phyloP scores from a whole-genome alignment of 202 grass and related monocot genomes.

The Setaria italica region DNA sequence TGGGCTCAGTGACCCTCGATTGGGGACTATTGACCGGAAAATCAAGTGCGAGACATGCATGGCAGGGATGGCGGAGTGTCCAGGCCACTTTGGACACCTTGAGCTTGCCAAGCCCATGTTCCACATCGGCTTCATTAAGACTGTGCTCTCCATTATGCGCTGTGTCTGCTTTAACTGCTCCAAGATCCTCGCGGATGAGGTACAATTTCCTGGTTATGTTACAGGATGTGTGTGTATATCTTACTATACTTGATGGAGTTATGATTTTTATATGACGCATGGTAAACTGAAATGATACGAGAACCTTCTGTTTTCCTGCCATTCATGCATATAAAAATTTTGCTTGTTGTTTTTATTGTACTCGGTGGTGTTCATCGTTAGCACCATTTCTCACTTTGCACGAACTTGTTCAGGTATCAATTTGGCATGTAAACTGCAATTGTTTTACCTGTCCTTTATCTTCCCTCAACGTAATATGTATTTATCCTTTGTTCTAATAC shows the following conservation, averaged over 20 bases:
- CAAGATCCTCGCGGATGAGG: conserved; percentile 96
- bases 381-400: neutral
- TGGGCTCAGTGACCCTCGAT: conserved; percentile 84
- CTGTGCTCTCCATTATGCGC: conserved; percentile 87
- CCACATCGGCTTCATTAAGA: conserved; percentile 88
- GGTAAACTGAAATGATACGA: neutral
- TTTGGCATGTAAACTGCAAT: neutral
- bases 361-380: conserved; percentile 1
- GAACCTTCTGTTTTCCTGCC: neutral
- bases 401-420: neutral
- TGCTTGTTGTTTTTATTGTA: neutral
- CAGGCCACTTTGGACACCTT: conserved; percentile 90
- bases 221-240: neutral
- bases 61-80: conserved; percentile 87
- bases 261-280: neutral
- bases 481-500: neutral
- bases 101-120: conserved; percentile 91
- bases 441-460: neutral
- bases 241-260: neutral
- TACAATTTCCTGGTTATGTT: conserved; percentile 34
- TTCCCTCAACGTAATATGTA: neutral
- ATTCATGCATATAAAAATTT: neutral
- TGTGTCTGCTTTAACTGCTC: conserved; percentile 99
- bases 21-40: conserved; percentile 88
- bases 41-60: conserved; percentile 92